Conservation (phyloP, 2,329 filamentous ascomycete species). For the Neofusicoccum ribis region DNA sequence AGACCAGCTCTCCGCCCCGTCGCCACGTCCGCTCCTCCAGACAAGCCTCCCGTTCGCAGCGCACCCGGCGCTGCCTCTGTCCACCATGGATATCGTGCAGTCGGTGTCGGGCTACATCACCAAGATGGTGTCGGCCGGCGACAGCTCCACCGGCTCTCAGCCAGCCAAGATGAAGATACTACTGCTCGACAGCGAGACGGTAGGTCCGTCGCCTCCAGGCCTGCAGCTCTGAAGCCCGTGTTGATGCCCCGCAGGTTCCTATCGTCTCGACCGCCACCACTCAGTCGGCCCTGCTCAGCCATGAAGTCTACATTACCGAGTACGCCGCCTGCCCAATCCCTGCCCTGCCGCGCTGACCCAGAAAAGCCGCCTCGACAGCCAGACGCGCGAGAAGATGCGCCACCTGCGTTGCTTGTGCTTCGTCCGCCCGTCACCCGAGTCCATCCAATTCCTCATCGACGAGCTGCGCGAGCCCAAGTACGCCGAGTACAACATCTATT, state of each 20-base stretch:
- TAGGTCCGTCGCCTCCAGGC: constrained; percentile 52
- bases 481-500: constrained; percentile 92
- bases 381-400: constrained; percentile 92
- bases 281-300: constrained; percentile 89
- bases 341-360: constrained; percentile 27
- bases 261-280: constrained; percentile 95
- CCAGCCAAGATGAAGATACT: constrained; percentile 98
- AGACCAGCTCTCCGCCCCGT: background rate
- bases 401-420: constrained; percentile 93
- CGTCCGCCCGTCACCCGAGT: constrained; percentile 85
- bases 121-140: constrained; percentile 88
- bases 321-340: constrained; percentile 29
- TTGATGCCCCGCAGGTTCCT: constrained; percentile 58
- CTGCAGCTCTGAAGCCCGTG: background rate
- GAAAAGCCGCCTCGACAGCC: constrained; percentile 75
- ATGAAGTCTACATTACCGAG: constrained; percentile 98
- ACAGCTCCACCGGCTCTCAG: constrained; percentile 65
- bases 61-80: background rate
- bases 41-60: background rate
- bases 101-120: constrained; percentile 92
- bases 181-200: constrained; percentile 87
- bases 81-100: constrained; percentile 87
- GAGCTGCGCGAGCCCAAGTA: constrained; percentile 96
- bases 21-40: background rate
- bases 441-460: constrained; percentile 90